A percentile compares a stretch with the other conserved stretches of the same genome.
These are phyloP conservation scores for Millerago galiae DNA, from an alignment of 805 yeast species.

Conservation along the genomic window DNA sequence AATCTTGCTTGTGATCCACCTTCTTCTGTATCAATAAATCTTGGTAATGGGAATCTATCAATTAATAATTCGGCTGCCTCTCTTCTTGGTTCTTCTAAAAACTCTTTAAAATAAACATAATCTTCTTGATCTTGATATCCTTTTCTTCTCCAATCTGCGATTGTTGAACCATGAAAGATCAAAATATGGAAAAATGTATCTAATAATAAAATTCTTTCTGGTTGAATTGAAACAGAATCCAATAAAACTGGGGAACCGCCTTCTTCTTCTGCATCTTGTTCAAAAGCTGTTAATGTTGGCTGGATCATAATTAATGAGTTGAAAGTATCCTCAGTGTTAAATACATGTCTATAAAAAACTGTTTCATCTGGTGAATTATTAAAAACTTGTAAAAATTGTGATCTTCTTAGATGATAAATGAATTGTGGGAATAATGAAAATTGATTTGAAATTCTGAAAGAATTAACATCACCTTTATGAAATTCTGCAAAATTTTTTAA, in stretches of 20 bases:
- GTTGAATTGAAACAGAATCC: constrained; percentile 57
- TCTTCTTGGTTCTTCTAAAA: constrained; percentile 52
- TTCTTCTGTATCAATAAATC: constrained; percentile 68
- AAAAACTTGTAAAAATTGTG: constrained; percentile 59
- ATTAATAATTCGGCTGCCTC: constrained; percentile 61
- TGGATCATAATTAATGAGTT: constrained; percentile 64
- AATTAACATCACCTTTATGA: constrained; percentile 37
- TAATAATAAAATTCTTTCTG: constrained; percentile 48
- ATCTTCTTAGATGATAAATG: constrained; percentile 59
- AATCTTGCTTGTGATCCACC: constrained; percentile 75
- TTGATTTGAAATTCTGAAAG: constrained; percentile 43
- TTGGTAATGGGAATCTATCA: constrained; percentile 66
- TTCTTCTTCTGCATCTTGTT: constrained; percentile 32
- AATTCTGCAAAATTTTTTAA: constrained; percentile 44
- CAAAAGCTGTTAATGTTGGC: constrained; percentile 58
- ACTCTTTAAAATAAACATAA: constrained; percentile 51
- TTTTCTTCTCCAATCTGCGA: constrained; percentile 61
- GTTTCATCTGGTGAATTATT: constrained; percentile 72
- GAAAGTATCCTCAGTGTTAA: constrained; percentile 53
- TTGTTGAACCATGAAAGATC: constrained; percentile 58
- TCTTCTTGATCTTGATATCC: constrained; percentile 59
- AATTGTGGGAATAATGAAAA: constrained; percentile 60
- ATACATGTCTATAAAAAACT: constrained; percentile 53
- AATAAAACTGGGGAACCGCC: constrained; percentile 54
- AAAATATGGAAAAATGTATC: constrained; percentile 68